Percentiles rank a stretch among this genome's conserved stretches.
Conservation (phyloP, 2,329 filamentous ascomycete species). For the Paradendryphiella salina region DNA sequence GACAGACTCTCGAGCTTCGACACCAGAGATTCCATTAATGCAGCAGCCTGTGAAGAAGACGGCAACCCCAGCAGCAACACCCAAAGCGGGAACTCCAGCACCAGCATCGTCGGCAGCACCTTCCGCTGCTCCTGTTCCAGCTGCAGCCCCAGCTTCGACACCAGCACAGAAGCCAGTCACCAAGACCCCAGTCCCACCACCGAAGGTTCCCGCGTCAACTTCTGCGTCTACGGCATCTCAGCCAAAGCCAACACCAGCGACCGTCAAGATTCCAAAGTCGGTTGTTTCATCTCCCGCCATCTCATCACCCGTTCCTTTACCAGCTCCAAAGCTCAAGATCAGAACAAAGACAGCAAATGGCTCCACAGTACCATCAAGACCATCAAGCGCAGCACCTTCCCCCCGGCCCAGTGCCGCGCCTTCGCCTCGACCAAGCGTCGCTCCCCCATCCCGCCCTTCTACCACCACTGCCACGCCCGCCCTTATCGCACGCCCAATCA, state of each 20-base stretch:
- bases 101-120: not conserved
- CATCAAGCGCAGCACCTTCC: conserved; percentile 19
- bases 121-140: conserved; percentile 6
- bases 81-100: conserved; percentile 11
- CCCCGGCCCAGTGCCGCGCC: conserved; percentile 18
- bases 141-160: not conserved
- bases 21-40: conserved; percentile 24
- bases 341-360: conserved; percentile 29
- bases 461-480: conserved; percentile 3
- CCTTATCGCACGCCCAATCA: conserved; percentile 8
- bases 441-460: conserved; percentile 6
- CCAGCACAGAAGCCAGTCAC: conserved; percentile 1
- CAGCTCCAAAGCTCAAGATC: conserved; percentile 36
- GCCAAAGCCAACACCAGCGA: conserved; percentile 12
- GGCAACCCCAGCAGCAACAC: conserved; percentile 24
- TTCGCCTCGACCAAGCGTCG: conserved; percentile 18
- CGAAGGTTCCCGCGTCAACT: conserved; percentile 11
- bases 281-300: conserved; percentile 29
- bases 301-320: conserved; percentile 28
- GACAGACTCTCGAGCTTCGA: conserved; percentile 22
- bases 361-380: conserved; percentile 9
- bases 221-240: conserved; percentile 9
- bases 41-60: conserved; percentile 22
- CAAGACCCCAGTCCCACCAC: conserved; percentile 11
- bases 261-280: conserved; percentile 23